These are phyloP conservation scores for Mercurialis annua DNA, from an alignment of 345 rosid species.

Conservation along the genomic window DNA sequence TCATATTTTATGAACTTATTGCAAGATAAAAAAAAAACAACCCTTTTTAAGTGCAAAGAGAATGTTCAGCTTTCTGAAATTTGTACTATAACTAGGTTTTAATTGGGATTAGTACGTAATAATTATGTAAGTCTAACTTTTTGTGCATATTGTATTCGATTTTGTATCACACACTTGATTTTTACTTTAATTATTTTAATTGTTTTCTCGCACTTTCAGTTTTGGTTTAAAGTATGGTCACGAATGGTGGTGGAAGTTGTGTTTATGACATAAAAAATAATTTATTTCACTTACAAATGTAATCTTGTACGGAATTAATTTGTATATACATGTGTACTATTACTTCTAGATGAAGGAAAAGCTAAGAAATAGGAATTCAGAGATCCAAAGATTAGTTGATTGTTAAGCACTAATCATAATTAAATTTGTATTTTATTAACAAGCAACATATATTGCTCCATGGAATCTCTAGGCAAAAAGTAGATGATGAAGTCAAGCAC, in stretches of 20 bases:
- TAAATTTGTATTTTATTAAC: neutral
- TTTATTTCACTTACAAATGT: no score
- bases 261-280: neutral
- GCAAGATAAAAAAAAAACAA: neutral
- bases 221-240: no score
- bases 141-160: neutral
- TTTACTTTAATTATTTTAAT: neutral
- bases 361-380: neutral
- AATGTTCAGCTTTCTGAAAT: constrained; percentile 9
- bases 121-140: neutral
- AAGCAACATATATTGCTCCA: neutral
- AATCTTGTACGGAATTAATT: no score
- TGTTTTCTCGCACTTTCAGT: neutral
- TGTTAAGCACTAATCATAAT: neutral
- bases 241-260: neutral
- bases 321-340: no score
- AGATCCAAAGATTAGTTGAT: neutral
- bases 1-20: neutral
- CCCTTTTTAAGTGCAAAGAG: neutral
- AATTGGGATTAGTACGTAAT: constrained; percentile 11
- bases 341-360: constrained; percentile 7
- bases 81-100: neutral
- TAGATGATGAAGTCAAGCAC: neutral
- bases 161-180: neutral
- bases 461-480: constrained; percentile 18